Evolutionary conservation across 805 yeast genomes (phyloP).

Genomic region (Danielozyma ontarioensis): DNA sequence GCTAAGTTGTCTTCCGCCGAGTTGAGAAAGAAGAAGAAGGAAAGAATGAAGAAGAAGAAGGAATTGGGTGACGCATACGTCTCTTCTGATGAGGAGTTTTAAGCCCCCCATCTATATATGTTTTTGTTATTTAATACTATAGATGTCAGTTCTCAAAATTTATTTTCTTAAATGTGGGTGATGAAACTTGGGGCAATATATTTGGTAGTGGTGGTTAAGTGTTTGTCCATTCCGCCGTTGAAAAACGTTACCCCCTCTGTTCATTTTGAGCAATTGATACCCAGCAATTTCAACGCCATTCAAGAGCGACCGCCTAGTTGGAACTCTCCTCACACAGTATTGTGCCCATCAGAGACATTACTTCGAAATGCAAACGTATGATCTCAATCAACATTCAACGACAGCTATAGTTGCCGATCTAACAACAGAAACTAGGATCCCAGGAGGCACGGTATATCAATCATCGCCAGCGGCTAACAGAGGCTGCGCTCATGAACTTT

Average conservation of each 20-base stretch:
- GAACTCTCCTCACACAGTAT: constrained; percentile 17
- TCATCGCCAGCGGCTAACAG: constrained; percentile 25
- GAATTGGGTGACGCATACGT: constrained; percentile 99
- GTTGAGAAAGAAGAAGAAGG: constrained; percentile 99
- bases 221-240: constrained; percentile 1
- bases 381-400: constrained; percentile 4
- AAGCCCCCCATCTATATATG: constrained; percentile 14
- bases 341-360: constrained; percentile 17
- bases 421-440: constrained; percentile 7
- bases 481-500: constrained; percentile 20
- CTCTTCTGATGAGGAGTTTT: constrained; percentile 77
- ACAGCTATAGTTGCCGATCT: not conserved
- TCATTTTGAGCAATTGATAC: not conserved
- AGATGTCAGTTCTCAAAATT: constrained; percentile 1
- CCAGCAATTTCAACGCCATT: not conserved
- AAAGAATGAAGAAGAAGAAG: constrained; percentile 99
- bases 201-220: constrained; percentile 2
- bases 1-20: constrained; percentile 97
- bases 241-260: not conserved
- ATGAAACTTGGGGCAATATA: constrained; percentile 2
- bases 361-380: constrained; percentile 16
- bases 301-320: not conserved
- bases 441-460: constrained; percentile 22
- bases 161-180: constrained; percentile 3
- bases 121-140: constrained; percentile 1